Conservation (phyloP, 1,284 basidiomycete genomes). For the Stygiomarasmius scandens region DNA sequence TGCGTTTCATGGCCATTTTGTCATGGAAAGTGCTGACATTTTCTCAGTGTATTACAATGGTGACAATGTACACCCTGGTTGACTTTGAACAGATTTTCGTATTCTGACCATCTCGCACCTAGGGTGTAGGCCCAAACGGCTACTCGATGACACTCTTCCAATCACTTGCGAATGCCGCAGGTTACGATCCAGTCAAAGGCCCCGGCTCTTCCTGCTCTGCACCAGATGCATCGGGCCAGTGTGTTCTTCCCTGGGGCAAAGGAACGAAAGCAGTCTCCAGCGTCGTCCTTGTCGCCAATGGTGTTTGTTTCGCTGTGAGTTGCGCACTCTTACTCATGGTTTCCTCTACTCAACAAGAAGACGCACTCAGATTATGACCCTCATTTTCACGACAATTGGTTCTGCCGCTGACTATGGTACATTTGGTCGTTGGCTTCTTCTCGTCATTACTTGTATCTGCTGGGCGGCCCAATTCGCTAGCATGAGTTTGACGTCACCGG, state of each 20-base stretch:
- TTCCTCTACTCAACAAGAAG: neutral
- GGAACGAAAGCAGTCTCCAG: constrained; percentile 69
- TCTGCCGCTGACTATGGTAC: constrained; percentile 82
- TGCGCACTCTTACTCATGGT: constrained; percentile 7
- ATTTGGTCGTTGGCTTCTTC: constrained; percentile 77
- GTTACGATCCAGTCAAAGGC: constrained; percentile 67
- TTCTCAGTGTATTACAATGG: constrained; percentile 70
- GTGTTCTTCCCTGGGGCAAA: constrained; percentile 72
- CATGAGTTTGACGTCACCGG: constrained; percentile 68
- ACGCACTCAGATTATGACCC: constrained; percentile 62
- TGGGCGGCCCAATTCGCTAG: constrained; percentile 82
- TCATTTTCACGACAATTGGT: constrained; percentile 81
- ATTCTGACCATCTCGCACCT: neutral
- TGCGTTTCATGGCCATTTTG: constrained; percentile 31
- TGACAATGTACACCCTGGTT: constrained; percentile 55
- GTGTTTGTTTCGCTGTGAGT: constrained; percentile 73
- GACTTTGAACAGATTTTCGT: neutral
- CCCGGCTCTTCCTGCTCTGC: constrained; percentile 66
- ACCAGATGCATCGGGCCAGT: constrained; percentile 59
- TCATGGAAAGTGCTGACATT: neutral
- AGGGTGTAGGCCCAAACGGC: constrained; percentile 65
- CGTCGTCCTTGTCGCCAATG: constrained; percentile 75
- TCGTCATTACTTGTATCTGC: constrained; percentile 72
- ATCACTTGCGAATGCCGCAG: constrained; percentile 65
- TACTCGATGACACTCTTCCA: constrained; percentile 78